Evolutionary conservation across 1,284 basidiomycete species (phyloP).

Genomic region (Clitocybe nebularis): DNA sequence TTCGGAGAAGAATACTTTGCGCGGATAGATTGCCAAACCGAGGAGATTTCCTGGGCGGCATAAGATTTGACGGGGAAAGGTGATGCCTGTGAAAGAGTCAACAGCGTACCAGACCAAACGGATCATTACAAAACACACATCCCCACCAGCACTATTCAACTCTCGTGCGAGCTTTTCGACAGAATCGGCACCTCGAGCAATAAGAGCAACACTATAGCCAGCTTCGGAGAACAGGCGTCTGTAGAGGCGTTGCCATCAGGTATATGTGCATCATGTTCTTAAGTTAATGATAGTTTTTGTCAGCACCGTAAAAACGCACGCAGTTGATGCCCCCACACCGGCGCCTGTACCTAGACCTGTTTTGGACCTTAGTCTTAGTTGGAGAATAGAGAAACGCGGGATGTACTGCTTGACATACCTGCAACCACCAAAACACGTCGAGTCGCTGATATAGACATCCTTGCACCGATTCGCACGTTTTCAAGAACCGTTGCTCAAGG

Average conservation of each 20-base stretch:
- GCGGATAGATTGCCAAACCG: constrained; percentile 53
- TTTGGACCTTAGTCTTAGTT: no score
- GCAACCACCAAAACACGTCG: constrained; percentile 24
- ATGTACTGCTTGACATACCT: constrained; percentile 13
- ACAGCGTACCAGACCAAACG: background rate
- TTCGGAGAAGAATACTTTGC: constrained; percentile 43
- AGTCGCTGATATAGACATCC: constrained; percentile 15
- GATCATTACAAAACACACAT: constrained; percentile 33
- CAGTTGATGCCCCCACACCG: constrained; percentile 61
- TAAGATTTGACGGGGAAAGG: constrained; percentile 61
- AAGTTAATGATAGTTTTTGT: constrained; percentile 2
- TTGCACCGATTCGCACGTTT: background rate
- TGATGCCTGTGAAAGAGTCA: constrained; percentile 46
- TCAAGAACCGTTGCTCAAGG: no score
- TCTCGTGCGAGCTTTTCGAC: constrained; percentile 52
- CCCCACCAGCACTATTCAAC: constrained; percentile 55
- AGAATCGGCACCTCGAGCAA: constrained; percentile 55
- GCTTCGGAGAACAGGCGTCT: constrained; percentile 62
- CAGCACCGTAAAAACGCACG: constrained; percentile 40
- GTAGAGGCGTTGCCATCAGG: constrained; percentile 1
- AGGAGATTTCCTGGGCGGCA: constrained; percentile 44
- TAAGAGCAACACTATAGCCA: constrained; percentile 67
- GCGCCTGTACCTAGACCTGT: constrained; percentile 51
- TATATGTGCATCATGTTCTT: background rate
- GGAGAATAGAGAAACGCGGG: no score